Evolutionary conservation across 495 filamentous ascomycete species (phyloP).

Genomic region (Apiosordaria backusii): DNA sequence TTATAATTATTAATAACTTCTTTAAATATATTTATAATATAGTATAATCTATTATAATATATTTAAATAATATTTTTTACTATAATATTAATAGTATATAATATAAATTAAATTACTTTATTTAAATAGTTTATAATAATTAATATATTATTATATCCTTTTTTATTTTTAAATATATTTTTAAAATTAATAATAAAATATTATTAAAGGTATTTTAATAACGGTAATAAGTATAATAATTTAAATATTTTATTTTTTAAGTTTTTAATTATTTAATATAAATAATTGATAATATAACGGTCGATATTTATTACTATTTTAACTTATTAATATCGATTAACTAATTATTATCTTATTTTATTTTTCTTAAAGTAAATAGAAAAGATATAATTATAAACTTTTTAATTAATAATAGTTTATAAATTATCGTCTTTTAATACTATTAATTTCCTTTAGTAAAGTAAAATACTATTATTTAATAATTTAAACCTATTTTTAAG

Average conservation of each 20-base stretch:
- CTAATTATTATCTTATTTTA: conserved; percentile 1
- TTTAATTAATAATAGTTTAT: no score
- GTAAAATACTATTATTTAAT: no score
- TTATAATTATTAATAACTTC: background rate
- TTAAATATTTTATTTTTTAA: conserved; percentile 1
- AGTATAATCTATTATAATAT: background rate
- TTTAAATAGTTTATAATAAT: no score
- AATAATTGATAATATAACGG: conserved; percentile 1
- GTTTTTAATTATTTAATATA: background rate
- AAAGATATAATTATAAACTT: no score
- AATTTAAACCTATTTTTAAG: no score
- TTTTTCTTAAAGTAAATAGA: background rate
- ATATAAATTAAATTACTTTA: no score
- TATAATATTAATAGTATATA: no score
- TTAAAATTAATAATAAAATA: conserved; percentile 8
- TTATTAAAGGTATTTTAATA: background rate
- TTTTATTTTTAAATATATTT: background rate
- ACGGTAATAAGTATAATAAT: conserved; percentile 1
- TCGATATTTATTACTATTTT: background rate
- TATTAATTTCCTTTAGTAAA: no score
- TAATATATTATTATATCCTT: conserved; percentile 5
- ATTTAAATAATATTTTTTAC: background rate
- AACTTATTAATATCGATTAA: background rate
- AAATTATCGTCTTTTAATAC: no score
- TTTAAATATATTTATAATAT: background rate